Evolutionary conservation across 192 early-diverging fungal genomes (phyloP).

Genomic region (Chytriomyces sp.): DNA sequence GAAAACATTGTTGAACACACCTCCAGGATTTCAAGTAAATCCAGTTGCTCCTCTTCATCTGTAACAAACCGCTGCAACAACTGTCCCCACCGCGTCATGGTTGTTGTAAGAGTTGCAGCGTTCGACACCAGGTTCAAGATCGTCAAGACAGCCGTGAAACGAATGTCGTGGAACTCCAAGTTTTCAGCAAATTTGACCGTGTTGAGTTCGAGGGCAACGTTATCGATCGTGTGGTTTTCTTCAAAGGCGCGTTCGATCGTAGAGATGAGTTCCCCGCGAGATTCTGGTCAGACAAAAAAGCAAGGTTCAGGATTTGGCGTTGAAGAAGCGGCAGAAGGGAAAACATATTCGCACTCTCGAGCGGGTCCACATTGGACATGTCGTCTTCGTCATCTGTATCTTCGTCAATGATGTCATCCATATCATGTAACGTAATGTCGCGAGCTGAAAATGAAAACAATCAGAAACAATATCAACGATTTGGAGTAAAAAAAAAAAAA

Average conservation of each 20-base stretch:
- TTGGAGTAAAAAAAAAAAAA: not conserved
- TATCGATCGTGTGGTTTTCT: constrained; percentile 75
- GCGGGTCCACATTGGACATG: constrained; percentile 56
- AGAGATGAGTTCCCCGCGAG: constrained; percentile 71
- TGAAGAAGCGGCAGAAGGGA: not conserved
- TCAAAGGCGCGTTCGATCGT: constrained; percentile 83
- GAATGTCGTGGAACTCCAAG: constrained; percentile 78
- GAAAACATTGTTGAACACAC: constrained; percentile 46
- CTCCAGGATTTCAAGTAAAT: constrained; percentile 56
- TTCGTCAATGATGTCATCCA: constrained; percentile 43
- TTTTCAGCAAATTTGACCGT: constrained; percentile 86
- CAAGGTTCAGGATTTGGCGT: not conserved
- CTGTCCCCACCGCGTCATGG: constrained; percentile 66
- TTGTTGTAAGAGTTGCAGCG: constrained; percentile 31
- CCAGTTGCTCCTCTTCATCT: constrained; percentile 74
- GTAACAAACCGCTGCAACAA: constrained; percentile 73
- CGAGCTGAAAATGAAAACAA: not conserved
- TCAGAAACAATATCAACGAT: not conserved
- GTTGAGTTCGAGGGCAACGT: constrained; percentile 82
- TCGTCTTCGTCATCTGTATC: constrained; percentile 57
- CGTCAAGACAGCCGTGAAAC: constrained; percentile 73
- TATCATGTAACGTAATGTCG: constrained; percentile 29
- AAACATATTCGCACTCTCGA: constrained; percentile 14
- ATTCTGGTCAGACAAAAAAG: constrained; percentile 43
- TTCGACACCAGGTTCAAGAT: constrained; percentile 69